phyloP scores from a whole-genome alignment of 495 filamentous ascomycete genomes.

The Xylaria cubensis region DNA sequence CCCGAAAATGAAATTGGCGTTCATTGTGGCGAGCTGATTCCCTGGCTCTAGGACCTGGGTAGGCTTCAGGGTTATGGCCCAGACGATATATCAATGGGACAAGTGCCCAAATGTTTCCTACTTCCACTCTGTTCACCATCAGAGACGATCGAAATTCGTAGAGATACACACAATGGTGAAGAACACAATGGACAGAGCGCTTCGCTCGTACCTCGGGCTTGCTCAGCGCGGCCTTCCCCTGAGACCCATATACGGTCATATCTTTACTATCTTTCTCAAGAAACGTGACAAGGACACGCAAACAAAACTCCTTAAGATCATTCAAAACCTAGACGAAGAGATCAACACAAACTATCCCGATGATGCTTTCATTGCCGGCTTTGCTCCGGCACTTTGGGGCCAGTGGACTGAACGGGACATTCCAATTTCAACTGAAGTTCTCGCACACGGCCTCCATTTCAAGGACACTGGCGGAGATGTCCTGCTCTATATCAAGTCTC shows the following conservation, averaged over 20 bases:
- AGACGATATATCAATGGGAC: background rate
- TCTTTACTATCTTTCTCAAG: conserved; percentile 28
- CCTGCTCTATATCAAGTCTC: conserved; percentile 27
- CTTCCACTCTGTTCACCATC: background rate
- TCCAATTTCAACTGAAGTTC: conserved; percentile 20
- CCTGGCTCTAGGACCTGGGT: background rate
- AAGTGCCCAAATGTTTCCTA: background rate
- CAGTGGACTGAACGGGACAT: conserved; percentile 21
- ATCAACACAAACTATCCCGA: conserved; percentile 12
- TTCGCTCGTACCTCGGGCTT: background rate
- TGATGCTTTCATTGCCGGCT: conserved; percentile 23
- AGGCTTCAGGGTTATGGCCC: background rate
- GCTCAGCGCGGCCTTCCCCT: conserved; percentile 28
- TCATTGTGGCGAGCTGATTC: conserved; percentile 11
- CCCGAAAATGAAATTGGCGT: background rate
- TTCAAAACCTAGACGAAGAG: conserved; percentile 24
- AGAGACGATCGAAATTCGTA: too few species aligned
- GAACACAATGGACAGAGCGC: conserved; percentile 19
- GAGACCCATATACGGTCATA: conserved; percentile 27
- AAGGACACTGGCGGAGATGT: conserved; percentile 28
- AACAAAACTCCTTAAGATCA: conserved; percentile 13
- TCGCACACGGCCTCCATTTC: conserved; percentile 26
- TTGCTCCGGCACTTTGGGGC: conserved; percentile 26
- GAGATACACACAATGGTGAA: background rate
- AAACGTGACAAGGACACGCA: conserved; percentile 18